These are phyloP conservation scores for Cydonia oblonga DNA, from an alignment of 331 rosid genomes.

Conservation along the genomic window DNA sequence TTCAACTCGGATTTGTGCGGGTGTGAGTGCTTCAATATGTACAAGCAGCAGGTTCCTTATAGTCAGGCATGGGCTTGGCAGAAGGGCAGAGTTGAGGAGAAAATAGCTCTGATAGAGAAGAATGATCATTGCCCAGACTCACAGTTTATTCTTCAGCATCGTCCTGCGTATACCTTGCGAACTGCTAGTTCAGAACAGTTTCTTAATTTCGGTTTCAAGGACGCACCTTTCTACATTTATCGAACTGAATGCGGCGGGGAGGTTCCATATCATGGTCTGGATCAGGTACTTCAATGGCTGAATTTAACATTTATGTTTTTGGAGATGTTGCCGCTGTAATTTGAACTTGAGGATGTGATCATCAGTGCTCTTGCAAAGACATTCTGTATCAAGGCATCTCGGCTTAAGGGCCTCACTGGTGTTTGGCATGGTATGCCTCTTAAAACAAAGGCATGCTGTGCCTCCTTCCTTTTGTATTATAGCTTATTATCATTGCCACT, in stretches of 20 bases:
- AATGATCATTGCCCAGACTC: slow-evolving; percentile 44
- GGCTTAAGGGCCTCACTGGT: slow-evolving; percentile 70
- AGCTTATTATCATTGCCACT: neutral
- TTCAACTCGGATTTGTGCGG: slow-evolving; percentile 24
- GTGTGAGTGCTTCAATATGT: slow-evolving; percentile 60
- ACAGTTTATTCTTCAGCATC: slow-evolving; percentile 54
- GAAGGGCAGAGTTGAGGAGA: slow-evolving; percentile 40
- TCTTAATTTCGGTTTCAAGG: slow-evolving; percentile 42
- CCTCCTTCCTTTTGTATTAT: neutral
- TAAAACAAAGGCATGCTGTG: neutral
- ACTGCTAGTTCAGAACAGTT: slow-evolving; percentile 42
- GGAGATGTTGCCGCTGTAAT: neutral
- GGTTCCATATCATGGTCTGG: slow-evolving; percentile 89
- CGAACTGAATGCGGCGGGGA: slow-evolving; percentile 85
- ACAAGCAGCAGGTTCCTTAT: slow-evolving; percentile 43
- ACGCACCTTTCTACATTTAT: slow-evolving; percentile 48
- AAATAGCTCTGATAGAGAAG: slow-evolving; percentile 35
- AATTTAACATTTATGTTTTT: neutral
- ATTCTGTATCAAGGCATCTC: slow-evolving; percentile 61
- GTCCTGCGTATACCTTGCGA: slow-evolving; percentile 61
- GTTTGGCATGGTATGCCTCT: slow-evolving; percentile 71
- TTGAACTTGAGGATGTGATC: slow-evolving; percentile 58
- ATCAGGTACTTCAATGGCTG: slow-evolving; percentile 43
- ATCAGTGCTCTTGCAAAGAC: slow-evolving; percentile 60
- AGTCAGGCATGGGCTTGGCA: slow-evolving; percentile 66